These are phyloP conservation scores for Typha latifolia DNA, from an alignment of 176 grass and related monocot genomes.

Conservation along the genomic window DNA sequence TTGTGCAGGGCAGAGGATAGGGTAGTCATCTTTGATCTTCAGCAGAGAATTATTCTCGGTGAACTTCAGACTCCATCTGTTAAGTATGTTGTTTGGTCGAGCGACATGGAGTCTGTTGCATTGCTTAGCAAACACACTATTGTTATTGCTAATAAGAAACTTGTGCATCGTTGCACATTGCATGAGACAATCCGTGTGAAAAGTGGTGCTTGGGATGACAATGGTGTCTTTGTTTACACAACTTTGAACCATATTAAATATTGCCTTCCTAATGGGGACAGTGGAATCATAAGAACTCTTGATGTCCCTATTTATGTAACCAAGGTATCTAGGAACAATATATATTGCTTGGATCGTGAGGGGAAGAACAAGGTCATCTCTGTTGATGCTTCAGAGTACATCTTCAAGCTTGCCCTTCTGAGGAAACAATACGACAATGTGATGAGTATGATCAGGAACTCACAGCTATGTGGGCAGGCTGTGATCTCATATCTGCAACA, in stretches of 20 bases:
- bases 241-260: constrained; percentile 99
- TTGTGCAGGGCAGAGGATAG: constrained; percentile 83
- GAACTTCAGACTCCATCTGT: constrained; percentile 77
- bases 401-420: constrained; percentile 87
- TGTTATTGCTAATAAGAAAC: constrained; percentile 79
- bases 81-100: constrained; percentile 84
- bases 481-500: constrained; percentile 96
- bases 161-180: constrained; percentile 75
- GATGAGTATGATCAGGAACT: constrained; percentile 95
- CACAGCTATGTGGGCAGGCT: constrained; percentile 92
- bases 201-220: constrained; percentile 99
- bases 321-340: constrained; percentile 57
- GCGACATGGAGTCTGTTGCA: constrained; percentile 93
- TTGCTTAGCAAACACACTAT: constrained; percentile 90
- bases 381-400: constrained; percentile 93
- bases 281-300: constrained; percentile 87
- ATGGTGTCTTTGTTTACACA: constrained; percentile 79
- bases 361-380: constrained; percentile 70
- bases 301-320: constrained; percentile 95
- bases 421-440: constrained; percentile 82
- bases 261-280: constrained; percentile 97
- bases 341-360: constrained; percentile 89
- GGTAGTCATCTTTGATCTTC: constrained; percentile 79
- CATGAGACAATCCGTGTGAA: constrained; percentile 98
- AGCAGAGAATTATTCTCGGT: constrained; percentile 75